phyloP scores from a whole-genome alignment of 768 basidiomycete species.

The Astraeus odoratus region DNA sequence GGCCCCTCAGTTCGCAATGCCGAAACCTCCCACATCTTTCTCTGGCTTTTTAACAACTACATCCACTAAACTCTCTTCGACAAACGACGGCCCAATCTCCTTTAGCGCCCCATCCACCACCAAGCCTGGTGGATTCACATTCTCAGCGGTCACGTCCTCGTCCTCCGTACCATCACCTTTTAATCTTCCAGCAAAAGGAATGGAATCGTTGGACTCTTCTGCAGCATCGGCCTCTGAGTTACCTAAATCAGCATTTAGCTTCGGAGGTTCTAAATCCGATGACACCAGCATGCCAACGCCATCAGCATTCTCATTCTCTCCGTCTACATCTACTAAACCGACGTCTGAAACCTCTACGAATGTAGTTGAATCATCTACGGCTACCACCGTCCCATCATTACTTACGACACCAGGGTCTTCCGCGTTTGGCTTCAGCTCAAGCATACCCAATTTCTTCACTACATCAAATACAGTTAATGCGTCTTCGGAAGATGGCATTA shows the following conservation, averaged over 20 bases:
- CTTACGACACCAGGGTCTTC: conserved; percentile 11
- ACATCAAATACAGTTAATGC: conserved; percentile 10
- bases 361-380: conserved; percentile 4
- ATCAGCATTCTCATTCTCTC: conserved; percentile 15
- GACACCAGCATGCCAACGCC: conserved; percentile 6
- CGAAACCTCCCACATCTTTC: conserved; percentile 35
- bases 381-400: conserved; percentile 1
- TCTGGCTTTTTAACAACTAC: conserved; percentile 24
- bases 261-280: conserved; percentile 10
- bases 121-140: conserved; percentile 18
- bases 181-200: conserved; percentile 12
- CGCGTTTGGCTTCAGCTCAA: conserved; percentile 9
- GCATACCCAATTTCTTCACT: conserved; percentile 19
- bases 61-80: conserved; percentile 5
- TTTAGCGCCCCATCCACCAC: conserved; percentile 4
- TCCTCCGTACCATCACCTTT: conserved; percentile 17
- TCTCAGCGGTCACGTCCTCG: conserved; percentile 17
- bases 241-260: conserved; percentile 26
- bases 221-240: conserved; percentile 12
- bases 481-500: conserved; percentile 16
- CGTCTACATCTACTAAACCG: conserved; percentile 7
- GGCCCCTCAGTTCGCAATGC: conserved; percentile 18
- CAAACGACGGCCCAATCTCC: conserved; percentile 16
- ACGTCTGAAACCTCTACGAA: conserved; percentile 7
- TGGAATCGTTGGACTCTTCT: conserved; percentile 7